These are phyloP conservation scores for Apophysomyces sp. DNA, from an alignment of 371 early-diverging fungal genomes.

Conservation along the genomic window DNA sequence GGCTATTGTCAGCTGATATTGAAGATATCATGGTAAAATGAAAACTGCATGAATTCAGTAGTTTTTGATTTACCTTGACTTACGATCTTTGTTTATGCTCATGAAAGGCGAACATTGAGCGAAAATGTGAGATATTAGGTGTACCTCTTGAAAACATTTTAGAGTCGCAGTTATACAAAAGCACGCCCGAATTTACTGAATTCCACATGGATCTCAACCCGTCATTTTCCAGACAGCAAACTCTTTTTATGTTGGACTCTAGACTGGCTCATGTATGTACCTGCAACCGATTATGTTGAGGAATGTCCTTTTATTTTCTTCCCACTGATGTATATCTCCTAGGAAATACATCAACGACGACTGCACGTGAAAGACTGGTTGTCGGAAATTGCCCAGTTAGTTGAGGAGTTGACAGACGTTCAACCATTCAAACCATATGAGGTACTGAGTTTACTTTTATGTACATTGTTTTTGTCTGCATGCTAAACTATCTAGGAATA, in stretches of 20 bases:
- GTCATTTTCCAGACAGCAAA: slow-evolving; percentile 11
- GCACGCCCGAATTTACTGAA: not conserved
- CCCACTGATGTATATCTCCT: not conserved
- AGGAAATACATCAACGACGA: slow-evolving; percentile 22
- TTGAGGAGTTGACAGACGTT: slow-evolving; percentile 7
- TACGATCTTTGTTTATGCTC: not conserved
- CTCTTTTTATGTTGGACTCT: slow-evolving; percentile 17
- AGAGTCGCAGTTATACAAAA: slow-evolving; percentile 8
- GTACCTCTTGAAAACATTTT: slow-evolving; percentile 15
- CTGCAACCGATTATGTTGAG: not conserved
- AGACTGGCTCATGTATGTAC: slow-evolving; percentile 21
- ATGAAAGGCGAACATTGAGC: slow-evolving; percentile 20
- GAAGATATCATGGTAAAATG: slow-evolving; percentile 22
- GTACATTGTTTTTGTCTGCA: not conserved
- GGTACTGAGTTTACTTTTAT: slow-evolving; percentile 3
- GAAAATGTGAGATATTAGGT: slow-evolving; percentile 16
- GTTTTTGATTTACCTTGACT: not conserved
- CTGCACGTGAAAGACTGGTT: slow-evolving; percentile 21
- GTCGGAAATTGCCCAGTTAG: slow-evolving; percentile 6
- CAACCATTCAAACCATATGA: slow-evolving; percentile 13
- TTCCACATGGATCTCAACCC: slow-evolving; percentile 2
- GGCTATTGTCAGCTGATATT: slow-evolving; percentile 18
- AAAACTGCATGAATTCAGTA: not conserved
- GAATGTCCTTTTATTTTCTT: not conserved
- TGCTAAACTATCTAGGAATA: slow-evolving; percentile 9